A percentile compares a stretch with the other conserved stretches of the same genome.
These are phyloP conservation scores for Mycosphaerella sp. DNA, from an alignment of 2,329 filamentous ascomycete species.

Conservation along the genomic window DNA sequence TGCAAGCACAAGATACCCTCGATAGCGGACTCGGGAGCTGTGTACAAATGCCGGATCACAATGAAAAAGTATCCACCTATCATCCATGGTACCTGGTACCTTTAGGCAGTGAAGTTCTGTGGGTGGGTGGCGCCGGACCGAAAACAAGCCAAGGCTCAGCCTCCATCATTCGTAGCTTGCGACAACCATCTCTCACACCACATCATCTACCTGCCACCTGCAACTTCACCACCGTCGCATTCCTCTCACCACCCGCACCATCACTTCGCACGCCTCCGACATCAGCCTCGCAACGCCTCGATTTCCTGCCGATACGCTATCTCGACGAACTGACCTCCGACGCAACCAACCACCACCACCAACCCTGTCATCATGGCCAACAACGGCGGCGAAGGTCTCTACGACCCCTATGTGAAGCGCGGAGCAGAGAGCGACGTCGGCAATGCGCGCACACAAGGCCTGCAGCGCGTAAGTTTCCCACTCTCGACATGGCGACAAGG, in stretches of 20 bases:
- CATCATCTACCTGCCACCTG: neutral
- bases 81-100: too few relatives aligned
- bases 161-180: neutral
- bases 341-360: neutral
- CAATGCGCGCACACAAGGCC: slow-evolving; percentile 23
- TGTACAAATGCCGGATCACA: too few relatives aligned
- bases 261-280: neutral
- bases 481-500: neutral
- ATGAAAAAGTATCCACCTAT: too few relatives aligned
- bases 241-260: neutral
- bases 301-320: slow-evolving; percentile 1
- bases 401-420: slow-evolving; percentile 26
- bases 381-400: slow-evolving; percentile 21
- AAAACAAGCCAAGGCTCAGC: neutral
- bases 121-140: neutral
- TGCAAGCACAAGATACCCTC: too few relatives aligned
- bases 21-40: too few relatives aligned
- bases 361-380: slow-evolving; percentile 17
- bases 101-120: too few relatives aligned
- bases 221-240: slow-evolving; percentile 2
- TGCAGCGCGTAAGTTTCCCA: slow-evolving; percentile 19
- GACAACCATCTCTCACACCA: neutral
- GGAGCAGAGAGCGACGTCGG: slow-evolving; percentile 19
- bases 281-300: neutral
- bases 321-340: slow-evolving; percentile 12